Evolutionary conservation across 805 yeast genomes (phyloP).

Genomic region (Ogataea parapolymorpha): DNA sequence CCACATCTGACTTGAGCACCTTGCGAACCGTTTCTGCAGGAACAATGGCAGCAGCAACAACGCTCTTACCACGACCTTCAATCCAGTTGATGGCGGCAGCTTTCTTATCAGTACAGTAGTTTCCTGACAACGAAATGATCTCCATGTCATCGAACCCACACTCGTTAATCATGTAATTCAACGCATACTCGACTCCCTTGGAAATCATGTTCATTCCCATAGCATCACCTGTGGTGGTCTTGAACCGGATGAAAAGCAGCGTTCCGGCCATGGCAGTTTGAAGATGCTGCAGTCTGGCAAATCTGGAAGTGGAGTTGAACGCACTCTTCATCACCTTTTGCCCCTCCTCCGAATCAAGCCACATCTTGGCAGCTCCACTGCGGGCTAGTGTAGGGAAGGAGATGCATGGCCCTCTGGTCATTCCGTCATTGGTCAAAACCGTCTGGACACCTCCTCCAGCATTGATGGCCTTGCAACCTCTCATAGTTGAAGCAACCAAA

Average conservation of each 20-base stretch:
- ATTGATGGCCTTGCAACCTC: conserved; percentile 98
- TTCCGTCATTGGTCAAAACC: conserved; percentile 91
- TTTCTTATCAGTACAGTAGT: conserved; percentile 96
- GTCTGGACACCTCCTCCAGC: conserved; percentile 96
- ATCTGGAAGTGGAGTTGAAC: conserved; percentile 94
- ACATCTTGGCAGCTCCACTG: conserved; percentile 91
- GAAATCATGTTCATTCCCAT: conserved; percentile 99
- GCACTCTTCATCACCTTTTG: conserved; percentile 77
- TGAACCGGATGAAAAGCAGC: conserved; percentile 81
- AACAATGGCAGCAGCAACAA: conserved; percentile 92
- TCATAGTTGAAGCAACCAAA: conserved; percentile 95
- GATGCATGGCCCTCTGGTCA: conserved; percentile 99
- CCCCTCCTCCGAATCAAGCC: conserved; percentile 97
- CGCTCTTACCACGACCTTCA: conserved; percentile 97
- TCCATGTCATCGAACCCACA: conserved; percentile 95
- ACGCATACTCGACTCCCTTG: conserved; percentile 90
- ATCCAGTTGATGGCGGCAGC: conserved; percentile 99
- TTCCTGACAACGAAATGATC: conserved; percentile 90
- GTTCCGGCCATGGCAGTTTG: conserved; percentile 95
- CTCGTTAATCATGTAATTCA: conserved; percentile 79
- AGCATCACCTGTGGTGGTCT: conserved; percentile 99
- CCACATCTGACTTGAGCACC: conserved; percentile 89
- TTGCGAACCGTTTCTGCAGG: conserved; percentile 77
- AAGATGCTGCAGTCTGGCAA: conserved; percentile 88
- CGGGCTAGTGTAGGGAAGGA: conserved; percentile 76